Conservation (phyloP, 2,329 filamentous ascomycete species). For the Colletotrichum euphorbiae region DNA sequence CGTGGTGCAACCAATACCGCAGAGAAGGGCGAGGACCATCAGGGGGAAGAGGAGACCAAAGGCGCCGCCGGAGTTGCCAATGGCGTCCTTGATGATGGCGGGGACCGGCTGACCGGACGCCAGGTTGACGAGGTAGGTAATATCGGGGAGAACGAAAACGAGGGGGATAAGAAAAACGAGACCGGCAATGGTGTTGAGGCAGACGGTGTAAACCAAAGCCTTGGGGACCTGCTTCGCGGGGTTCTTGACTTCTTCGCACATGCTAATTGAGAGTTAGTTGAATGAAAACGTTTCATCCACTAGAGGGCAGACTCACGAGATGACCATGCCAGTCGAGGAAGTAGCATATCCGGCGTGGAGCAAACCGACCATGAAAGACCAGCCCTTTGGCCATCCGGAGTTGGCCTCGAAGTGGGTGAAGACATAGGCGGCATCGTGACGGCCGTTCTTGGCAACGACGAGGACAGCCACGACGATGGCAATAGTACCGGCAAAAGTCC, state of each 20-base stretch:
- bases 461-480: slow-evolving; percentile 72
- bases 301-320: slow-evolving; percentile 66
- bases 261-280: slow-evolving; percentile 55
- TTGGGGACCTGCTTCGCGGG: slow-evolving; percentile 77
- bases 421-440: slow-evolving; percentile 70
- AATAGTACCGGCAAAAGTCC: slow-evolving; percentile 78
- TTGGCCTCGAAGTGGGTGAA: slow-evolving; percentile 76
- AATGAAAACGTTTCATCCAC: slow-evolving; percentile 20
- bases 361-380: slow-evolving; percentile 80
- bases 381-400: slow-evolving; percentile 77
- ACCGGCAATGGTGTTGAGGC: slow-evolving; percentile 75
- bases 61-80: slow-evolving; percentile 70
- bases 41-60: slow-evolving; percentile 73
- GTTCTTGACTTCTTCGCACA: slow-evolving; percentile 78
- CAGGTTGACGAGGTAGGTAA: slow-evolving; percentile 64
- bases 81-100: slow-evolving; percentile 70
- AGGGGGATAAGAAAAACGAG: slow-evolving; percentile 77
- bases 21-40: slow-evolving; percentile 74
- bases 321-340: slow-evolving; percentile 83
- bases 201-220: slow-evolving; percentile 76
- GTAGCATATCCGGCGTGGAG: slow-evolving; percentile 80
- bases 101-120: slow-evolving; percentile 72
- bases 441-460: slow-evolving; percentile 75
- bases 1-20: slow-evolving; percentile 77
- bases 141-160: slow-evolving; percentile 75